Conservation (phyloP, 2,329 filamentous ascomycete species). For the Sarocladiaceae sp. region DNA sequence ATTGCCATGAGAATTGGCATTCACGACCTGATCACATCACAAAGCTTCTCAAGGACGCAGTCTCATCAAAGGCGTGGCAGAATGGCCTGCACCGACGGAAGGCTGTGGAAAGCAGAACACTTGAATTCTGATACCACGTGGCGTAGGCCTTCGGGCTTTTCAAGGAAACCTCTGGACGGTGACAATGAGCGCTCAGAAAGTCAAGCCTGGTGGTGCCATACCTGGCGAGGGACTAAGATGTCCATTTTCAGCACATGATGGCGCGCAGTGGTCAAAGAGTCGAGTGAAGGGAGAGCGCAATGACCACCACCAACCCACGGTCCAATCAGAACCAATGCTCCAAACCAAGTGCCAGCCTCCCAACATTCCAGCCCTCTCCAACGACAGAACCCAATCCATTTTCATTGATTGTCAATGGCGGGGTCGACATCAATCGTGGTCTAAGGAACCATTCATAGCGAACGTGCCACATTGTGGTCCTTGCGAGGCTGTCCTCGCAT, state of each 20-base stretch:
- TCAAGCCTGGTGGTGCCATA: too few species aligned
- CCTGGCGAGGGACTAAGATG: not conserved
- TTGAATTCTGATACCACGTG: not conserved
- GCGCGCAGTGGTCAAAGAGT: not conserved
- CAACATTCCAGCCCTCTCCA: not conserved
- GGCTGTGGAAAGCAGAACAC: not conserved
- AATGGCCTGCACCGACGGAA: too few species aligned
- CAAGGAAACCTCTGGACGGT: not conserved
- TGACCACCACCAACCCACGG: not conserved
- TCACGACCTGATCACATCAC: too few species aligned
- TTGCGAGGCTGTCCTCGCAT: conserved; percentile 1
- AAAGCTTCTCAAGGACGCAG: too few species aligned
- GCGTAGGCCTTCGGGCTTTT: not conserved
- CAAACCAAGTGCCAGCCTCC: conserved; percentile 3
- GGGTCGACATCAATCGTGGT: conserved; percentile 9
- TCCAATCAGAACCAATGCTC: not conserved
- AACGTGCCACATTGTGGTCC: conserved; percentile 15
- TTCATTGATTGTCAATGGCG: conserved; percentile 11
- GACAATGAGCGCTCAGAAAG: too few species aligned
- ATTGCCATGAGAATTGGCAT: too few species aligned
- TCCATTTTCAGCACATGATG: not conserved
- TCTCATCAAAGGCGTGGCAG: too few species aligned
- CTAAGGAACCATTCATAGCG: conserved; percentile 15
- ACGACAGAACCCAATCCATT: not conserved
- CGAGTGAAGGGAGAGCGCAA: not conserved